These are phyloP conservation scores for Fusarium setosum DNA, from an alignment of 2,329 filamentous ascomycete species.

Conservation along the genomic window DNA sequence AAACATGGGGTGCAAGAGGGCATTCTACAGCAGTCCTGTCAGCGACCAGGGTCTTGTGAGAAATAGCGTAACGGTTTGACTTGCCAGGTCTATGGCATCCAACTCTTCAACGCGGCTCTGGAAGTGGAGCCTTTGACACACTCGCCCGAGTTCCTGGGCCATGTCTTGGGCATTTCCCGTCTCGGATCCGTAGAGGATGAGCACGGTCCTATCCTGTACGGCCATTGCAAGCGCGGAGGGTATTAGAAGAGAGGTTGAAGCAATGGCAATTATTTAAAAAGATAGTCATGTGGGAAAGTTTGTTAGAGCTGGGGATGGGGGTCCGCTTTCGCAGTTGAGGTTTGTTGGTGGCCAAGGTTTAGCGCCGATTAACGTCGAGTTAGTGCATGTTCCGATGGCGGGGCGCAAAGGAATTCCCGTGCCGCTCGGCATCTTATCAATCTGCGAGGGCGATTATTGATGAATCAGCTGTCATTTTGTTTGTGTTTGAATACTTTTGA, in stretches of 20 bases:
- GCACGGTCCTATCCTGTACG: conserved; percentile 54
- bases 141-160: conserved; percentile 82
- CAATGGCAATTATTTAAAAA: background rate
- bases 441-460: conserved; percentile 17
- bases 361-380: conserved; percentile 38
- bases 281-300: background rate
- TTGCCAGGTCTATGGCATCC: conserved; percentile 79
- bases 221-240: conserved; percentile 37
- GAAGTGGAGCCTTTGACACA: conserved; percentile 84
- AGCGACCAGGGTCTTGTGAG: conserved; percentile 3
- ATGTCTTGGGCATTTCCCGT: conserved; percentile 95
- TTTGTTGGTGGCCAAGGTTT: conserved; percentile 13
- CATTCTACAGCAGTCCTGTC: conserved; percentile 53
- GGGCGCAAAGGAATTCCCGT: conserved; percentile 25
- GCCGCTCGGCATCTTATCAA: conserved; percentile 35
- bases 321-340: conserved; percentile 15
- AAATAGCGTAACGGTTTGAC: conserved; percentile 45
- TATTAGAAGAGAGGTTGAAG: background rate
- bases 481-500: background rate
- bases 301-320: background rate
- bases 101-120: conserved; percentile 80
- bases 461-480: conserved; percentile 10
- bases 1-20: conserved; percentile 63
- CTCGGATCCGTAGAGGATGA: conserved; percentile 93
- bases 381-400: conserved; percentile 37